Evolutionary conservation across 306 rosid genomes (phyloP).

Genomic region (Gleditsia sinensis): DNA sequence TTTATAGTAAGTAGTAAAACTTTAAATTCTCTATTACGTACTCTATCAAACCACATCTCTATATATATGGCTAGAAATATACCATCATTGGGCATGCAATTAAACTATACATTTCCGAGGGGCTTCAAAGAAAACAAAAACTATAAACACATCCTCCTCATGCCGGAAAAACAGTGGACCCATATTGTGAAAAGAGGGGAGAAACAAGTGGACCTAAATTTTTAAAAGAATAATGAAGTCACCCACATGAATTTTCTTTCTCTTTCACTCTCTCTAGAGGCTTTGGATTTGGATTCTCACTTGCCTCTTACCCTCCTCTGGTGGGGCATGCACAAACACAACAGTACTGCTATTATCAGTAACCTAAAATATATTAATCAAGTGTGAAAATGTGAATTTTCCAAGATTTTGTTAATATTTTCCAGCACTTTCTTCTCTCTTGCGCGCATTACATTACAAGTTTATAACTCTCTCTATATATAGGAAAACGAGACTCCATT

Average conservation of each 20-base stretch:
- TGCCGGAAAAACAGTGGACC: constrained; percentile 15
- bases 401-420: neutral
- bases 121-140: neutral
- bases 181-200: constrained; percentile 7
- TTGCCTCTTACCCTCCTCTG: neutral
- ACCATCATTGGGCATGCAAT: too few relatives aligned
- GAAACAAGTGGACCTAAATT: constrained; percentile 12
- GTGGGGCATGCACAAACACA: neutral
- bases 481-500: constrained; percentile 46
- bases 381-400: constrained; percentile 3
- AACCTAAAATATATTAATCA: neutral
- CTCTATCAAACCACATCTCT: neutral
- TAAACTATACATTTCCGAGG: neutral
- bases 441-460: neutral
- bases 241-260: neutral
- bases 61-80: neutral
- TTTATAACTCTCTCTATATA: neutral
- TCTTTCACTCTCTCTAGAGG: neutral
- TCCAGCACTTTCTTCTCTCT: neutral
- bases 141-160: neutral
- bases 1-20: neutral
- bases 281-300: neutral
- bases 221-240: neutral
- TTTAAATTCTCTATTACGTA: neutral
- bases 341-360: neutral